Conservation (phyloP, 805 yeast species). For the Pichia paraexigua region DNA sequence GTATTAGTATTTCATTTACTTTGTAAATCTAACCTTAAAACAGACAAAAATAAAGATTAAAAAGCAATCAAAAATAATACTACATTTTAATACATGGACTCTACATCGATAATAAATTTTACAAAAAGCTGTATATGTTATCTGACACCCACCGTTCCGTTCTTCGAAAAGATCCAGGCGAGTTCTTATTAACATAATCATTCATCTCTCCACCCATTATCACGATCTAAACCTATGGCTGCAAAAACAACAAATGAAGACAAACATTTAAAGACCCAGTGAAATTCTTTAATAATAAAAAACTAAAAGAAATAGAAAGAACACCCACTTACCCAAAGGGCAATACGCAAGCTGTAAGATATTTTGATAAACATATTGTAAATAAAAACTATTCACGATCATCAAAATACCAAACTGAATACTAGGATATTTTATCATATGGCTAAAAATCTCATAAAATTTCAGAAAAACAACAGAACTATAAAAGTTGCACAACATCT, state of each 20-base stretch:
- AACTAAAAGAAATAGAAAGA: not conserved
- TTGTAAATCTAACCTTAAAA: too few species aligned
- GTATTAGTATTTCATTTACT: too few species aligned
- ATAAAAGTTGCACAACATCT: not conserved
- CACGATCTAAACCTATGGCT: slow-evolving; percentile 24
- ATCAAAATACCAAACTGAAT: not conserved
- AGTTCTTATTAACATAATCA: slow-evolving; percentile 28
- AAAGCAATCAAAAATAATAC: too few species aligned
- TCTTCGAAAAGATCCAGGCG: slow-evolving; percentile 26
- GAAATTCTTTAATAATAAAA: not conserved
- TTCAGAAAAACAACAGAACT: not conserved
- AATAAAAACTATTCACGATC: slow-evolving; percentile 11
- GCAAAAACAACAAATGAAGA: slow-evolving; percentile 2
- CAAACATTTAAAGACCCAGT: not conserved
- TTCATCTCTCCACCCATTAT: slow-evolving; percentile 28
- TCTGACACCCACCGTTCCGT: slow-evolving; percentile 33
- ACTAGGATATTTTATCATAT: slow-evolving; percentile 2
- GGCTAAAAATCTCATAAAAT: not conserved
- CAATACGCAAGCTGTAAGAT: slow-evolving; percentile 4
- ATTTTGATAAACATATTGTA: slow-evolving; percentile 3
- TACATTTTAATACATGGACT: not conserved
- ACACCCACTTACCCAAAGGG: slow-evolving; percentile 9
- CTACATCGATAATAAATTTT: not conserved
- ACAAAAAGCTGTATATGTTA: slow-evolving; percentile 22
- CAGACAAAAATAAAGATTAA: not conserved